These are phyloP conservation scores for Sordariomycetes sp. DNA, from an alignment of 2,329 filamentous ascomycete genomes.

Conservation along the genomic window DNA sequence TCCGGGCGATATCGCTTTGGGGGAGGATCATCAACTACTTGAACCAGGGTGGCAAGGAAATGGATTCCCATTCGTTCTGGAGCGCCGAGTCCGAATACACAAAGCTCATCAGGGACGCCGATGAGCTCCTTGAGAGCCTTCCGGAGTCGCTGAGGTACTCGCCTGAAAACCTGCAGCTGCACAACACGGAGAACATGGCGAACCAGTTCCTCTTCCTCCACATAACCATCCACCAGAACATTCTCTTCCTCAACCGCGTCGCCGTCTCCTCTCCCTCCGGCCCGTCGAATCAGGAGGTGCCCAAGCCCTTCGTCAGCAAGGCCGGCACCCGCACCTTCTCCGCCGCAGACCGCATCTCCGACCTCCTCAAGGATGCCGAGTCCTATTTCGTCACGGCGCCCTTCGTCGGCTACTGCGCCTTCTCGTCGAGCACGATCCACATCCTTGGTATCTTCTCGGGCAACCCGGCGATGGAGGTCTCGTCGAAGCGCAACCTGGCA, in stretches of 20 bases:
- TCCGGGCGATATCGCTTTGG: slow-evolving; percentile 79
- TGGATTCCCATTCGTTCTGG: slow-evolving; percentile 72
- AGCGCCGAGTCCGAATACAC: slow-evolving; percentile 67
- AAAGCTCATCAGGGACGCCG: slow-evolving; percentile 57
- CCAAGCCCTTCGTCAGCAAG: slow-evolving; percentile 66
- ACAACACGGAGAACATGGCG: slow-evolving; percentile 73
- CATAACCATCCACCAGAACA: slow-evolving; percentile 79
- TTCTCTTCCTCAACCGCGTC: slow-evolving; percentile 82
- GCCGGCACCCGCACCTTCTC: slow-evolving; percentile 67
- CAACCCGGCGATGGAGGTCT: slow-evolving; percentile 61
- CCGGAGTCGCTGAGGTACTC: slow-evolving; percentile 66
- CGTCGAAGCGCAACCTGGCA: slow-evolving; percentile 73
- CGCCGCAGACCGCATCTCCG: slow-evolving; percentile 79
- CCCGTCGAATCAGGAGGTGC: slow-evolving; percentile 46
- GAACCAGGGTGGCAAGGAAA: slow-evolving; percentile 78
- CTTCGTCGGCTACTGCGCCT: slow-evolving; percentile 91
- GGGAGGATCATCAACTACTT: slow-evolving; percentile 82
- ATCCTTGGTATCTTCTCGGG: slow-evolving; percentile 86
- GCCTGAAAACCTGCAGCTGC: slow-evolving; percentile 70
- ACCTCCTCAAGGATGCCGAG: slow-evolving; percentile 70
- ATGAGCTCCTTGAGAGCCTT: slow-evolving; percentile 58
- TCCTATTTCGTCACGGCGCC: slow-evolving; percentile 72
- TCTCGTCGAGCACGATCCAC: slow-evolving; percentile 88
- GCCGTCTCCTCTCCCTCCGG: slow-evolving; percentile 59
- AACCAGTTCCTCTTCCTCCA: slow-evolving; percentile 93